These are phyloP conservation scores for Diaporthe ampelina DNA, from an alignment of 2,329 filamentous ascomycete species.

Conservation along the genomic window DNA sequence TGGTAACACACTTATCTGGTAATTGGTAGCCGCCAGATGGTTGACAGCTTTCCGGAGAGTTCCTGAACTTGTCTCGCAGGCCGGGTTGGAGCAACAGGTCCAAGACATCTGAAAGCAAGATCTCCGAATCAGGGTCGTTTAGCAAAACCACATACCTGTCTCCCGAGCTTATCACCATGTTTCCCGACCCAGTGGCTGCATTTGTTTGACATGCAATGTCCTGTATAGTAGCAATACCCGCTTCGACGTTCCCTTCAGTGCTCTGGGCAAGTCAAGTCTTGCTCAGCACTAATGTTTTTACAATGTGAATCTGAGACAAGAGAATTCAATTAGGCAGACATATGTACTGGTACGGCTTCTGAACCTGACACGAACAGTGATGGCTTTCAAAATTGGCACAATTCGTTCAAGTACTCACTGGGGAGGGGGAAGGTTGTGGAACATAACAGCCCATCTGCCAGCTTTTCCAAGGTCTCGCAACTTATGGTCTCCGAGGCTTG, in stretches of 20 bases:
- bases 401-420: neutral
- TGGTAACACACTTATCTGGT: too few species aligned
- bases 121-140: neutral
- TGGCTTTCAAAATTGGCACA: neutral
- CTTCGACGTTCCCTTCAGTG: too few species aligned
- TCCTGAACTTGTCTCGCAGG: neutral
- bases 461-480: too few species aligned
- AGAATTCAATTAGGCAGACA: too few species aligned
- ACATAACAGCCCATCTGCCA: too few species aligned
- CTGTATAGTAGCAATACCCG: neutral
- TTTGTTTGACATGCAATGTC: too few species aligned
- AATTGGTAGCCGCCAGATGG: too few species aligned
- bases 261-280: neutral
- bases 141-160: neutral
- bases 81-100: neutral
- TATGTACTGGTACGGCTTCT: too few species aligned
- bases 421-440: too few species aligned
- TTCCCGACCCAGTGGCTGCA: too few species aligned
- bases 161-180: too few species aligned
- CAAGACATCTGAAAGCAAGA: neutral
- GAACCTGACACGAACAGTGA: neutral
- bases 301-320: neutral
- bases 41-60: neutral
- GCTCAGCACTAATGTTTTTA: neutral
- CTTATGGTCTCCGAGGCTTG: neutral